Evolutionary conservation across 2,329 filamentous ascomycete genomes (phyloP).

Genomic region (Alternaria sp.): DNA sequence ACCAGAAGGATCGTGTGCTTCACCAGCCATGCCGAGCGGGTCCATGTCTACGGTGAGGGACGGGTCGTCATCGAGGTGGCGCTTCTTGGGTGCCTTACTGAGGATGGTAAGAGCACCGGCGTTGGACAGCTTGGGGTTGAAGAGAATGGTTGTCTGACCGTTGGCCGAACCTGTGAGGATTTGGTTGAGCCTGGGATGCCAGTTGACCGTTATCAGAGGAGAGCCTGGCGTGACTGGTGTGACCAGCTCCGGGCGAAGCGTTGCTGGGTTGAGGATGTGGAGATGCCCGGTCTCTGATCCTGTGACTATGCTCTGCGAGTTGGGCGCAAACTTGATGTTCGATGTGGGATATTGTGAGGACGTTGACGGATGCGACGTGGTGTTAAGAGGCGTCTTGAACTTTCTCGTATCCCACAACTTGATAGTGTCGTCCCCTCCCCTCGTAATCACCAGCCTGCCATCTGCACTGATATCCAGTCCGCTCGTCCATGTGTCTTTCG

Average conservation of each 20-base stretch:
- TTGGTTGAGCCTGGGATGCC: slow-evolving; percentile 95
- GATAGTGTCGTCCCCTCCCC: slow-evolving; percentile 89
- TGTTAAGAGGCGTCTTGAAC: slow-evolving; percentile 87
- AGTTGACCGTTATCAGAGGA: slow-evolving; percentile 81
- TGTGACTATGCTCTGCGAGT: slow-evolving; percentile 82
- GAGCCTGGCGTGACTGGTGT: slow-evolving; percentile 88
- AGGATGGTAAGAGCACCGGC: slow-evolving; percentile 88
- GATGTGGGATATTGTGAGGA: slow-evolving; percentile 82
- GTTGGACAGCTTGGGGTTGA: slow-evolving; percentile 81
- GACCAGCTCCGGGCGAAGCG: slow-evolving; percentile 80
- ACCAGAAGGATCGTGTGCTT: slow-evolving; percentile 71
- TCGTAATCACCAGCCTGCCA: slow-evolving; percentile 86
- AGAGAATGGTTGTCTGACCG: slow-evolving; percentile 86
- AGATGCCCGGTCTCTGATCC: slow-evolving; percentile 86
- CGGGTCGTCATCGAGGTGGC: slow-evolving; percentile 93
- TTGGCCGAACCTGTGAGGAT: slow-evolving; percentile 94
- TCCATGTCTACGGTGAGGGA: slow-evolving; percentile 76
- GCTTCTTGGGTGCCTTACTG: slow-evolving; percentile 90
- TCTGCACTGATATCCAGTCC: slow-evolving; percentile 90
- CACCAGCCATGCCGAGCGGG: slow-evolving; percentile 79
- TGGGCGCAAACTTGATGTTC: slow-evolving; percentile 89
- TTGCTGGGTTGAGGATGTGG: slow-evolving; percentile 92
- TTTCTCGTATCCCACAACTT: slow-evolving; percentile 98
- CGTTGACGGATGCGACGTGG: slow-evolving; percentile 78
- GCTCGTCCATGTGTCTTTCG: slow-evolving; percentile 84